phyloP scores from a whole-genome alignment of 2,329 filamentous ascomycete genomes.

The Trichoderma oligosporum region DNA sequence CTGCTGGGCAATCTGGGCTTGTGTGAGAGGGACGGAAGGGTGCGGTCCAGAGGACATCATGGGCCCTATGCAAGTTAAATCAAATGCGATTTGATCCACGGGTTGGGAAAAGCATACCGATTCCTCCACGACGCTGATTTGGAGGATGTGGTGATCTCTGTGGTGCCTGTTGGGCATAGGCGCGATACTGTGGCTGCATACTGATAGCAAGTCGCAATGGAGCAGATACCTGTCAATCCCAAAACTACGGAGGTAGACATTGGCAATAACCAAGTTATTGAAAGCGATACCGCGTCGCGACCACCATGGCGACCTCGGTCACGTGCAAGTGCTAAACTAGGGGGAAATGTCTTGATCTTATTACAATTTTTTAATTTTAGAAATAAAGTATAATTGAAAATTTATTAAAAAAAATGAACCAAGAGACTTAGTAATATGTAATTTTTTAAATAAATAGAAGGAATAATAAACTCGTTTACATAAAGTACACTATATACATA shows the following conservation, averaged over 20 bases:
- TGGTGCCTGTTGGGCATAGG: constrained; percentile 48
- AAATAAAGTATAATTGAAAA: no score
- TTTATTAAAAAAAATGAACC: no score
- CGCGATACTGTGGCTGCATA: constrained; percentile 54
- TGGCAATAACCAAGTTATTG: background rate
- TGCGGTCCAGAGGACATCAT: constrained; percentile 55
- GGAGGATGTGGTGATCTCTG: constrained; percentile 47
- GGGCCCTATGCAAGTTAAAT: constrained; percentile 40
- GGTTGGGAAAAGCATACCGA: constrained; percentile 40
- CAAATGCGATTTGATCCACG: background rate
- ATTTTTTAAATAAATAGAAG: background rate
- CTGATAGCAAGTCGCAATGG: background rate
- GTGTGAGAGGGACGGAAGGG: constrained; percentile 49
- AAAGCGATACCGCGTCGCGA: constrained; percentile 14
- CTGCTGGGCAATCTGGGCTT: constrained; percentile 50
- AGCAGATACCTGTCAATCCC: background rate
- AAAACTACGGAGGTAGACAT: no score
- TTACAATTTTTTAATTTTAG: no score
- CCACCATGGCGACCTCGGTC: background rate
- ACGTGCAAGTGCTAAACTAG: background rate
- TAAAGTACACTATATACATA: background rate
- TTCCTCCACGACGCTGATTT: constrained; percentile 50
- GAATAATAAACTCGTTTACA: background rate
- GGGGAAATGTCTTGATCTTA: background rate
- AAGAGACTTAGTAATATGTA: no score